phyloP scores from a whole-genome alignment of 2,329 filamentous ascomycete genomes.

The Apiospora saccharicola region DNA sequence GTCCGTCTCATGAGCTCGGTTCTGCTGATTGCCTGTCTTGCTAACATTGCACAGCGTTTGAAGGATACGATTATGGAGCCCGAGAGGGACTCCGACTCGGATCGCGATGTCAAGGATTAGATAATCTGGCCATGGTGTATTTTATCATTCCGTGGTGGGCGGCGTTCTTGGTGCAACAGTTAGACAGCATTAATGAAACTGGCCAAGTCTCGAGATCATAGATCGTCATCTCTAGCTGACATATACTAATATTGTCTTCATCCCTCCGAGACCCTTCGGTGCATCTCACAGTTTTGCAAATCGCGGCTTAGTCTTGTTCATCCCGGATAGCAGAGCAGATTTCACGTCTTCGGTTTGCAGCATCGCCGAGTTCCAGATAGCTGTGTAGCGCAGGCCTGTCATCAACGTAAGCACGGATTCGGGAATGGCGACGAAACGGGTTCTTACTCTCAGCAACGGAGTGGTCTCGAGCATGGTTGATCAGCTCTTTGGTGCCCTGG shows the following conservation, averaged over 20 bases:
- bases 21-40: constrained; percentile 20
- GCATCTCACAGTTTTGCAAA: constrained; percentile 76
- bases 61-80: constrained; percentile 60
- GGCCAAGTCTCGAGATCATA: constrained; percentile 5
- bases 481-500: constrained; percentile 42
- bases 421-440: constrained; percentile 6
- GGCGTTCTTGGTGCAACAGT: constrained; percentile 1
- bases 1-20: constrained; percentile 52
- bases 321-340: constrained; percentile 75
- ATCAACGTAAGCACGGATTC: constrained; percentile 32
- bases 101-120: constrained; percentile 45
- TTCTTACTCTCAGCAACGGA: constrained; percentile 75
- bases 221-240: background rate
- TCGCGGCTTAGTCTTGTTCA: constrained; percentile 79
- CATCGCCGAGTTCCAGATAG: constrained; percentile 85
- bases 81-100: constrained; percentile 59
- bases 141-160: background rate
- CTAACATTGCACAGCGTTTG: constrained; percentile 49
- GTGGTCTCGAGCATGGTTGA: constrained; percentile 71
- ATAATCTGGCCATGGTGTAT: background rate
- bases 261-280: background rate
- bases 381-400: constrained; percentile 78
- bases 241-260: background rate
- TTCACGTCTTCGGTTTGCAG: constrained; percentile 82
- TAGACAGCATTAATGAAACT: constrained; percentile 2